Conservation (phyloP, 192 early-diverging fungal genomes). For the Backusella sp. region DNA sequence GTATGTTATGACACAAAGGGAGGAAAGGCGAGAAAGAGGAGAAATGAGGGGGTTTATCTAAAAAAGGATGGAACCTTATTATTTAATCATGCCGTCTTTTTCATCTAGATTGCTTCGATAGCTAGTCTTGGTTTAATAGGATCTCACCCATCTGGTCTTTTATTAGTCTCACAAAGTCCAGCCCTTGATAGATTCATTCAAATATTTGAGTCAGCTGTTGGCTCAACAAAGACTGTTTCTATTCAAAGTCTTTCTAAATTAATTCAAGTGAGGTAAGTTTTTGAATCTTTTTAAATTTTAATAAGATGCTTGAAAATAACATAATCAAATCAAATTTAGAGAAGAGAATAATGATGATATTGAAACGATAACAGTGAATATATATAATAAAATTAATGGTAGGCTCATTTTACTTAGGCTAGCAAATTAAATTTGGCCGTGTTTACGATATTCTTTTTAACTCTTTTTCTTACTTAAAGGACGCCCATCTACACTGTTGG, state of each 20-base stretch:
- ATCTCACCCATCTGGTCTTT: constrained; percentile 15
- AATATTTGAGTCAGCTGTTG: constrained; percentile 16
- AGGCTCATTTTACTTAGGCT: not conserved
- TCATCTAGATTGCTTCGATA: constrained; percentile 27
- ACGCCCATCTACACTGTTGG: constrained; percentile 14
- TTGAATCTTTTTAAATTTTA: not conserved
- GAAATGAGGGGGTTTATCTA: not conserved
- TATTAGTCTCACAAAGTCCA: constrained; percentile 8
- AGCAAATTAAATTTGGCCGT: not conserved
- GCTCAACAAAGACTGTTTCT: constrained; percentile 26
- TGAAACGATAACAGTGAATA: constrained; percentile 10
- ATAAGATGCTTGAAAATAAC: not conserved
- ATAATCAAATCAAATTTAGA: not conserved
- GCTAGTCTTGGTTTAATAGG: constrained; percentile 36
- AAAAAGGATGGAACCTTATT: not conserved
- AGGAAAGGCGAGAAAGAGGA: not conserved
- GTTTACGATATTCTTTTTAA: not conserved
- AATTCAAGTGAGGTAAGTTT: constrained; percentile 30
- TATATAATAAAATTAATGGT: constrained; percentile 18
- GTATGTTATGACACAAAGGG: constrained; percentile 9
- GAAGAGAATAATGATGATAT: not conserved
- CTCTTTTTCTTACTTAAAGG: constrained; percentile 12
- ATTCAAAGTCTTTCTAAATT: constrained; percentile 37
- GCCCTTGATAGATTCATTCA: constrained; percentile 19
- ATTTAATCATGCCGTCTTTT: constrained; percentile 2